Evolutionary conservation across 345 rosid genomes (phyloP).

Genomic region (Citrus unshiu): DNA sequence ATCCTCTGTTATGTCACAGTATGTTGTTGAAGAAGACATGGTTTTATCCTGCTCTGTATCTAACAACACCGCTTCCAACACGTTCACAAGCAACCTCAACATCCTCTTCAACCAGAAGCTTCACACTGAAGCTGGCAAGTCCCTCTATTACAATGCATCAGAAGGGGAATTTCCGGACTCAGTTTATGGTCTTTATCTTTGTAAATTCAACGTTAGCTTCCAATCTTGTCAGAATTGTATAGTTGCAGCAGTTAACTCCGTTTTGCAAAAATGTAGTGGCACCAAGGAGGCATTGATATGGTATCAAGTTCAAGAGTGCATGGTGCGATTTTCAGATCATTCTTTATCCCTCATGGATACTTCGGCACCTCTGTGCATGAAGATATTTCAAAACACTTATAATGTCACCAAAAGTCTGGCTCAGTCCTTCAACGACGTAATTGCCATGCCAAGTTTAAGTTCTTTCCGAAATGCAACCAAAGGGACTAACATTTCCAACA

Average conservation of each 20-base stretch:
- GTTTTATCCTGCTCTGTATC: not conserved
- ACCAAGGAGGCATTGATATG: conserved; percentile 22
- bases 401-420: not conserved
- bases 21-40: not conserved
- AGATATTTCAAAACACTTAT: not conserved
- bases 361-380: fast-evolving
- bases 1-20: not conserved
- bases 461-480: not conserved
- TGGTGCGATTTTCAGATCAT: conserved; percentile 25
- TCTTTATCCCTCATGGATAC: not conserved
- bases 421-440: not conserved
- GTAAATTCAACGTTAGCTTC: not conserved
- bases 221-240: conserved; percentile 19
- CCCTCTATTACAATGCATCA: not conserved
- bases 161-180: conserved; percentile 1
- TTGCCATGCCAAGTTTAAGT: not conserved
- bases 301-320: conserved; percentile 31
- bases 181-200: conserved; percentile 18
- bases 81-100: not conserved
- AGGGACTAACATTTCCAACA: not conserved
- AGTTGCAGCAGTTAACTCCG: not conserved
- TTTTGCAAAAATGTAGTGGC: conserved; percentile 19
- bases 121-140: not conserved
- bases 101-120: not conserved
- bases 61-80: not conserved